Evolutionary conservation across 2,329 filamentous ascomycete species (phyloP).

Genomic region (Hypoxylon sp.): DNA sequence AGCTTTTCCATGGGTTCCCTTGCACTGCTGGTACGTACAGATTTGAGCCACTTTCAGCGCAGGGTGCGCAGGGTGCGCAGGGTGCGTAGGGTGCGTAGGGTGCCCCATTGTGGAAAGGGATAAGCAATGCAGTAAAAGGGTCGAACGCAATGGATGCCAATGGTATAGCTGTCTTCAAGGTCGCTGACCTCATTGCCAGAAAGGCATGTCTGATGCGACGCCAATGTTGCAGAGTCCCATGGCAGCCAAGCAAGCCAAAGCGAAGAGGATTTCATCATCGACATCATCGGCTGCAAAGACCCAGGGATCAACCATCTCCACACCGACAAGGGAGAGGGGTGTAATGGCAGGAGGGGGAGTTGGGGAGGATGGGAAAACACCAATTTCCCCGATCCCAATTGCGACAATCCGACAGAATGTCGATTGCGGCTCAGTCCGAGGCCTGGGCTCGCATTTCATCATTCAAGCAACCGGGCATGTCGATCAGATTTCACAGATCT

Average conservation of each 20-base stretch:
- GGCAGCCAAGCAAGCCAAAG: conserved; percentile 27
- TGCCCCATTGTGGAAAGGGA: conserved; percentile 6
- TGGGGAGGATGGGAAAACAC: conserved; percentile 42
- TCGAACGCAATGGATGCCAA: conserved; percentile 12
- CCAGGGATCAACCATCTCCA: conserved; percentile 39
- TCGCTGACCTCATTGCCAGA: conserved; percentile 26
- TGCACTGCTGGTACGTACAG: background rate
- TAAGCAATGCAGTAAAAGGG: conserved; percentile 11
- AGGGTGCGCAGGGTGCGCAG: background rate
- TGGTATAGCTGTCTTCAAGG: conserved; percentile 6
- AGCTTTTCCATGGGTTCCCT: conserved; percentile 2
- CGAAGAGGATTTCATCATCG: conserved; percentile 39
- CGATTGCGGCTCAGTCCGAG: conserved; percentile 48
- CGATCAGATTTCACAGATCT: conserved; percentile 38
- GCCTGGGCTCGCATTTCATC: conserved; percentile 42
- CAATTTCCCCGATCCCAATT: conserved; percentile 45
- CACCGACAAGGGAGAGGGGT: conserved; percentile 30
- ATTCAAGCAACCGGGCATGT: conserved; percentile 37
- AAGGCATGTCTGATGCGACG: conserved; percentile 24
- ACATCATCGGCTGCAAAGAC: conserved; percentile 37
- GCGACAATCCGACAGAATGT: conserved; percentile 41
- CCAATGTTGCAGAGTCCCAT: conserved; percentile 28
- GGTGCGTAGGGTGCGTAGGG: background rate
- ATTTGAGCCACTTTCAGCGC: too few relatives aligned
- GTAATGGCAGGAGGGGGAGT: too few relatives aligned